phyloP scores from a whole-genome alignment of 1,139 yeast genomes.

The Scheffersomyces insectosa region DNA sequence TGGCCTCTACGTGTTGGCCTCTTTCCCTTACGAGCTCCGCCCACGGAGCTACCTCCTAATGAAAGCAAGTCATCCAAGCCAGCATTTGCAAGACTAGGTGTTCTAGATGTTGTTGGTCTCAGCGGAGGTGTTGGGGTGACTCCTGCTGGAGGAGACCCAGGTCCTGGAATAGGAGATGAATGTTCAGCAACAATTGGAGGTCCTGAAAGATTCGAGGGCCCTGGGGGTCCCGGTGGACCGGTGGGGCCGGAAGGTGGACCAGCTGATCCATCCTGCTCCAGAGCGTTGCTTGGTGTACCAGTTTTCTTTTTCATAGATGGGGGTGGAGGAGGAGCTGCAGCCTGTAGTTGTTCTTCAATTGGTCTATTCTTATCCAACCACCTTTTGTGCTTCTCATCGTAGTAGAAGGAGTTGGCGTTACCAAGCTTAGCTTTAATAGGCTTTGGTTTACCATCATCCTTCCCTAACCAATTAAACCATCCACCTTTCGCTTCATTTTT shows the following conservation, averaged over 20 bases:
- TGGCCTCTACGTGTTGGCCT: slow-evolving; percentile 75
- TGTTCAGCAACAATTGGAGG: slow-evolving; percentile 20
- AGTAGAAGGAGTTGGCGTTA: slow-evolving; percentile 58
- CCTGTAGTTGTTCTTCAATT: slow-evolving; percentile 65
- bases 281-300: slow-evolving; percentile 23
- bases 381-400: slow-evolving; percentile 80
- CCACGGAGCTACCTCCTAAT: slow-evolving; percentile 38
- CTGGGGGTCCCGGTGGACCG: background rate
- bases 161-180: slow-evolving; percentile 10
- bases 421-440: slow-evolving; percentile 87
- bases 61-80: slow-evolving; percentile 73
- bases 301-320: slow-evolving; percentile 47
- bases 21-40: slow-evolving; percentile 52
- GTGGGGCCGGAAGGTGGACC: slow-evolving; percentile 6
- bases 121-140: slow-evolving; percentile 1
- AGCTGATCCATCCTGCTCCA: slow-evolving; percentile 18
- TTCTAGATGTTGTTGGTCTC: slow-evolving; percentile 7
- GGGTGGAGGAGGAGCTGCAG: slow-evolving; percentile 74
- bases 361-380: slow-evolving; percentile 81
- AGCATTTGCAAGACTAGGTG: slow-evolving; percentile 39
- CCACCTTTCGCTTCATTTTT: slow-evolving; percentile 19
- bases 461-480: slow-evolving; percentile 54
- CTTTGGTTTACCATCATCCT: slow-evolving; percentile 63
- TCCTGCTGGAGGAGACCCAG: slow-evolving; percentile 3
- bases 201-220: slow-evolving; percentile 13